These are phyloP conservation scores for Mycena sp. DNA, from an alignment of 1,284 basidiomycete species.

Conservation along the genomic window DNA sequence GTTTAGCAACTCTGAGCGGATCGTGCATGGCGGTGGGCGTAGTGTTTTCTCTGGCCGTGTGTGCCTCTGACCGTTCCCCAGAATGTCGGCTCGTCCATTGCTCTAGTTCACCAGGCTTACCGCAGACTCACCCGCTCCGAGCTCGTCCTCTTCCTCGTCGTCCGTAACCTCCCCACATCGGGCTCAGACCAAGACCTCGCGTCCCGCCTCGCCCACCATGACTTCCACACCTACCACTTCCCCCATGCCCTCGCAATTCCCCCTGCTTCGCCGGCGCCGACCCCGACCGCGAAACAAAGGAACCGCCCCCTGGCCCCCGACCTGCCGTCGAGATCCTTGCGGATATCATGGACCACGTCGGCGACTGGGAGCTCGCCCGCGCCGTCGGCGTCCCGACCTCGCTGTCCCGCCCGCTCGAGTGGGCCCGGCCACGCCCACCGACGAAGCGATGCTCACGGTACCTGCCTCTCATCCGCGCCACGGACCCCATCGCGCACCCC, in stretches of 20 bases:
- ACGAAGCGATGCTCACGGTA: slow-evolving; percentile 72
- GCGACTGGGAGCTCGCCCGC: slow-evolving; percentile 83
- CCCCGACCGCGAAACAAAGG: slow-evolving; percentile 36
- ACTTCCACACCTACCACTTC: slow-evolving; percentile 75
- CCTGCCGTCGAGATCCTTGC: slow-evolving; percentile 81
- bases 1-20: not conserved
- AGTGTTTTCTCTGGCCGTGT: not conserved
- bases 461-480: slow-evolving; percentile 64
- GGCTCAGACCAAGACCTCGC: slow-evolving; percentile 72
- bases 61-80: slow-evolving; percentile 29
- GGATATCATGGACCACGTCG: slow-evolving; percentile 78
- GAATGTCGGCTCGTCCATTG: slow-evolving; percentile 49
- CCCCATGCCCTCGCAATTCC: slow-evolving; percentile 44
- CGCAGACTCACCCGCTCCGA: slow-evolving; percentile 70
- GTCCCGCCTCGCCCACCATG: slow-evolving; percentile 71
- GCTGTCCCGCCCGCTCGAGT: slow-evolving; percentile 69
- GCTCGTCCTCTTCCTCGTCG: slow-evolving; percentile 76
- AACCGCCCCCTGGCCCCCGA: slow-evolving; percentile 52
- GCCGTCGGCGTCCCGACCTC: slow-evolving; percentile 79
- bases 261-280: slow-evolving; percentile 31
- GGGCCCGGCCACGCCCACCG: slow-evolving; percentile 75
- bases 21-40: slow-evolving; percentile 35
- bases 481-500: slow-evolving; percentile 62
- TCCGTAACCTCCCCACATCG: slow-evolving; percentile 68
- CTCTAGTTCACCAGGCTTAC: slow-evolving; percentile 73